phyloP scores from a whole-genome alignment of 139 green algal genomes.

The Micractinium conductrix region DNA sequence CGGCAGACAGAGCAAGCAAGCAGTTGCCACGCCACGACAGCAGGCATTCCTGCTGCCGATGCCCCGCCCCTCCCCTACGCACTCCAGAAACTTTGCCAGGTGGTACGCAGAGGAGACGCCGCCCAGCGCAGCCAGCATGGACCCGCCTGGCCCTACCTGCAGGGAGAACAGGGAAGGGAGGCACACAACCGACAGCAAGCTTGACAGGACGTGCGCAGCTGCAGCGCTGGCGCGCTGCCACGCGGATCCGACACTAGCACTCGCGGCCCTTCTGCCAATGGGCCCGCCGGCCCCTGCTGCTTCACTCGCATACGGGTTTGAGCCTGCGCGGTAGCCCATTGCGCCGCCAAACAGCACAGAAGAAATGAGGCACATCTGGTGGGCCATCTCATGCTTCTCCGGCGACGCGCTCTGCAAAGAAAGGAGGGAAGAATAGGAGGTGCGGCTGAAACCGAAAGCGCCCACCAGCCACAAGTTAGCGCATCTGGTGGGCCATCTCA shows the following conservation, averaged over 20 bases:
- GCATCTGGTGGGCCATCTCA: conserved; percentile 42
- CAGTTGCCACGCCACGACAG: neutral
- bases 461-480: too few relatives aligned
- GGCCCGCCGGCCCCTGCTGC: conserved; percentile 32
- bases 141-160: conserved; percentile 37
- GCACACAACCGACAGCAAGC: too few relatives aligned
- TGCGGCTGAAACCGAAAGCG: too few relatives aligned
- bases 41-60: neutral
- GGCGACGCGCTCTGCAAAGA: neutral
- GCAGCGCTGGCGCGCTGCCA: too few relatives aligned
- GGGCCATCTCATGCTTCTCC: conserved; percentile 39
- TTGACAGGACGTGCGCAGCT: too few relatives aligned
- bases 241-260: too few relatives aligned
- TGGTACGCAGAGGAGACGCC: conserved; percentile 35
- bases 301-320: conserved; percentile 29
- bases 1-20: neutral
- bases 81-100: neutral
- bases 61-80: neutral
- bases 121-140: conserved; percentile 48
- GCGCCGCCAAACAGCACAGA: conserved; percentile 26
- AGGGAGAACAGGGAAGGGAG: too few relatives aligned
- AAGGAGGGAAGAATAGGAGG: too few relatives aligned
- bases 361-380: conserved; percentile 37
- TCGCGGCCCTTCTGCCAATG: too few relatives aligned
- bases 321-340: conserved; percentile 44